These are phyloP conservation scores for Tolypocladium tundrense DNA, from an alignment of 2,329 filamentous ascomycete species.

Conservation along the genomic window DNA sequence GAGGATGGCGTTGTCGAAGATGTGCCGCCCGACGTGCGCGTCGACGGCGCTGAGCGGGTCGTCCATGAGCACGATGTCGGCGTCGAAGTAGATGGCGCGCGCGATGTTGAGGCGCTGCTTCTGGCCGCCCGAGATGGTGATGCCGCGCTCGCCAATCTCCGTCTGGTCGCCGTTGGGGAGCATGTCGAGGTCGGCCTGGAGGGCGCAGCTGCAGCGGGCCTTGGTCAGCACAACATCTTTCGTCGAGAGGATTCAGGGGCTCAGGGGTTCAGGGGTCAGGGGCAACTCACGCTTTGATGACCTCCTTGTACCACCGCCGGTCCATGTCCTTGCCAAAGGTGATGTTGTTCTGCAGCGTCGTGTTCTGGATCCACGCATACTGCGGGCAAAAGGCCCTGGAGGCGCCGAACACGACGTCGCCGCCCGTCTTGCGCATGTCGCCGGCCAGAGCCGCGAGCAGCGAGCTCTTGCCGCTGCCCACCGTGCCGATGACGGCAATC, in stretches of 20 bases:
- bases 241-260: background rate
- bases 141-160: conserved; percentile 90
- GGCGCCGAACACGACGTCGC: conserved; percentile 65
- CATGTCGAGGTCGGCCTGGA: conserved; percentile 82
- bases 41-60: conserved; percentile 61
- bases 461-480: conserved; percentile 84
- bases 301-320: conserved; percentile 67
- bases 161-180: conserved; percentile 81
- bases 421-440: conserved; percentile 79
- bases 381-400: conserved; percentile 87
- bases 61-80: conserved; percentile 59
- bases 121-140: conserved; percentile 90
- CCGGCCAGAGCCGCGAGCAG: conserved; percentile 81
- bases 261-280: background rate
- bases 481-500: conserved; percentile 77
- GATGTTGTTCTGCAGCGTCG: conserved; percentile 80
- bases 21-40: conserved; percentile 59
- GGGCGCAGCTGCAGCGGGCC: conserved; percentile 50
- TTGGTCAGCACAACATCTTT: conserved; percentile 2
- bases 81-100: conserved; percentile 61
- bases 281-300: conserved; percentile 59
- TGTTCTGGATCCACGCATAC: conserved; percentile 96
- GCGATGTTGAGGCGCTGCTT: conserved; percentile 95
- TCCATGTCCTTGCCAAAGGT: conserved; percentile 75
- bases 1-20: conserved; percentile 91